Conservation (phyloP, 2,329 filamentous ascomycete genomes). For the Colletotrichum orbiculare region DNA sequence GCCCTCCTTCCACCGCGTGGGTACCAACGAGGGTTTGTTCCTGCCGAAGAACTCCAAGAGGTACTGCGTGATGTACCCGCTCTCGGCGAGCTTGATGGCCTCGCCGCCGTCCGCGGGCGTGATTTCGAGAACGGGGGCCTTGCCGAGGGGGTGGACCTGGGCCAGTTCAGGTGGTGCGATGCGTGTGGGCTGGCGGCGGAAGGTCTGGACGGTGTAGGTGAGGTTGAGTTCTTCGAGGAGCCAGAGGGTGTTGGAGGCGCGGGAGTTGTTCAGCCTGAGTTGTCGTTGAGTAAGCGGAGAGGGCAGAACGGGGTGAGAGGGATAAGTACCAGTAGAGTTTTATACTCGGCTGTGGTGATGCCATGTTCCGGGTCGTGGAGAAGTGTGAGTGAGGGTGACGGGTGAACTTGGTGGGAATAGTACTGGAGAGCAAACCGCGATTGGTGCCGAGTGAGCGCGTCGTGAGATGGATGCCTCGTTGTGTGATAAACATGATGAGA, state of each 20-base stretch:
- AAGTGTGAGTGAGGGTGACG: neutral
- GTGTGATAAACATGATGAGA: no score
- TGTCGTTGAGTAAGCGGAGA: neutral
- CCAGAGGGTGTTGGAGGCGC: slow-evolving; percentile 86
- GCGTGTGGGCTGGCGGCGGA: slow-evolving; percentile 68
- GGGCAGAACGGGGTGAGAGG: neutral
- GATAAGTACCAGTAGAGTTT: slow-evolving; percentile 69
- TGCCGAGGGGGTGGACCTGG: slow-evolving; percentile 85
- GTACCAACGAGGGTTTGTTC: slow-evolving; percentile 59
- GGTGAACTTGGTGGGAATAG: neutral
- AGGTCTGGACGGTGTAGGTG: slow-evolving; percentile 82
- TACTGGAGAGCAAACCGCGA: no score
- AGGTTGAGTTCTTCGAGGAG: slow-evolving; percentile 85
- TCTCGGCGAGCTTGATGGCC: slow-evolving; percentile 80
- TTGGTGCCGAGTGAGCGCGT: no score
- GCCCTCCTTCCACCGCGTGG: slow-evolving; percentile 65
- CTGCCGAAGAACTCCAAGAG: slow-evolving; percentile 72
- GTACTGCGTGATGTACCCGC: slow-evolving; percentile 85
- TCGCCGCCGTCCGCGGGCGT: slow-evolving; percentile 45
- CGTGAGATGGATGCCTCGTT: no score
- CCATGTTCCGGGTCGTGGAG: neutral
- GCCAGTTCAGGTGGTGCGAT: slow-evolving; percentile 81
- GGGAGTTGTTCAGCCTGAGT: slow-evolving; percentile 82
- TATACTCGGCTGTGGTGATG: slow-evolving; percentile 59
- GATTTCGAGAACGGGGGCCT: slow-evolving; percentile 83